Evolutionary conservation across 2,329 filamentous ascomycete species (phyloP), one percentile per base, ranked within the genome.

Genomic region (Colletotrichum australisinense): DNA sequence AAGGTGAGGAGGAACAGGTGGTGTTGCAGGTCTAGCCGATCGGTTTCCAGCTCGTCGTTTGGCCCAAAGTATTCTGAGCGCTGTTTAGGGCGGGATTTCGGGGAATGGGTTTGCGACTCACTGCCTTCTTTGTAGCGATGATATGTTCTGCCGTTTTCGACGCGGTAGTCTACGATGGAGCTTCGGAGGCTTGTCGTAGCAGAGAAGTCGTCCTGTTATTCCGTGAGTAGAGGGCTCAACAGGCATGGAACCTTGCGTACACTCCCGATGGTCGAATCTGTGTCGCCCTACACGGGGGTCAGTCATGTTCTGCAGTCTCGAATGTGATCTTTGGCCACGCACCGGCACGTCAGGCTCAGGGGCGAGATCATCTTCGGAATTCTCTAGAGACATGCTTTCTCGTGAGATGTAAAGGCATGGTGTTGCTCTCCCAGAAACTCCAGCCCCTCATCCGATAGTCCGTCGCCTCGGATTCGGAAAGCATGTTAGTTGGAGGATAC

Each of bases 81-180:
- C 16, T 16, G 16, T 16, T 9, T 22, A 32, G 11, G 14, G 24
- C 19, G 52, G 22, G 16, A n/a, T 12, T 6, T 14, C 5, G 14
- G 63, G 22, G 8, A 16, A 19, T n/a, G 24, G 5, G 26, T n/a
- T 22, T n/a, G 46, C n/a, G 16, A 56, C 53, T 38, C 35, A 70
- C 68, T 70, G 12, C 62, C 62, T 38, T 67, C 62, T 30, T 56
- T 62, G 16, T 62, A 82, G 2, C 80, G 75, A 60, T 83, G 80
- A 38, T 83, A 84, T 0, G 81, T 83, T 28, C 83, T 73, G 4
- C 82, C 82, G 67, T 84, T 82, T 65, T 84, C 83, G n/a, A 79
- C 76, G 5, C 82, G 80, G 72, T 81, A 82, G 16, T 79, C 74
- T 38, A 80, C 60, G 57, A 85, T 83, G 62, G 82, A 84, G 1